Evolutionary conservation across 2,329 filamentous ascomycete genomes (phyloP).

Genomic region (Magnaporthiopsis incrustans): DNA sequence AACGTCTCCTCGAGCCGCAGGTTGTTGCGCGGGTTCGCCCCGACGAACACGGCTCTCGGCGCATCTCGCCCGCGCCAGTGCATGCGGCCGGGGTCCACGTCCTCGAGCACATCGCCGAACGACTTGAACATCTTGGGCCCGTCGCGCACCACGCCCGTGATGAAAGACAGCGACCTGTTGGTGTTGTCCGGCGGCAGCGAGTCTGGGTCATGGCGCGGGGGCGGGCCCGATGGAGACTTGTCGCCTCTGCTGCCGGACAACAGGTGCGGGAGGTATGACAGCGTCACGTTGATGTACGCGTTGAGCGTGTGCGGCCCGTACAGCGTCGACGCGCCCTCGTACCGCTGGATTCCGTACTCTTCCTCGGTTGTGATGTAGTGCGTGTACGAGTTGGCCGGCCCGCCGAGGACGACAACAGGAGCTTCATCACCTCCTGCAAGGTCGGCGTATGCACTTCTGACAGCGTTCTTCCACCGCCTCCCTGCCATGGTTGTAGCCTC

Average conservation of each 20-base stretch:
- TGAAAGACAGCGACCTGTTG: slow-evolving; percentile 67
- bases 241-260: slow-evolving; percentile 16
- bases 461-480: slow-evolving; percentile 71
- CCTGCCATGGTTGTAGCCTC: slow-evolving; percentile 93
- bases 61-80: slow-evolving; percentile 43
- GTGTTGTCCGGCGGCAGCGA: slow-evolving; percentile 70
- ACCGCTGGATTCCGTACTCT: slow-evolving; percentile 67
- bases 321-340: slow-evolving; percentile 84
- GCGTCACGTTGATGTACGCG: slow-evolving; percentile 75
- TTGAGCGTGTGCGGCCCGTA: slow-evolving; percentile 79
- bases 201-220: slow-evolving; percentile 29
- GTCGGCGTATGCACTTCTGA: slow-evolving; percentile 43
- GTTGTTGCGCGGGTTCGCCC: slow-evolving; percentile 85
- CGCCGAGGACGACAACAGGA: slow-evolving; percentile 71
- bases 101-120: slow-evolving; percentile 60
- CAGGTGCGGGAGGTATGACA: slow-evolving; percentile 62
- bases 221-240: slow-evolving; percentile 17
- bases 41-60: slow-evolving; percentile 66
- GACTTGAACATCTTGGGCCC: slow-evolving; percentile 51
- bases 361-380: slow-evolving; percentile 26
- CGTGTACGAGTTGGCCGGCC: slow-evolving; percentile 81
- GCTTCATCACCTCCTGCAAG: slow-evolving; percentile 21
- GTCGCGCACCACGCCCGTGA: slow-evolving; percentile 70
- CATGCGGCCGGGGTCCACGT: slow-evolving; percentile 30
- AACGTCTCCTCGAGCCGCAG: slow-evolving; percentile 71